Evolutionary conservation across 2,329 filamentous ascomycete species (phyloP), one percentile per base, ranked within the genome.

Genomic region (Allantophomopsis lycopodina): DNA sequence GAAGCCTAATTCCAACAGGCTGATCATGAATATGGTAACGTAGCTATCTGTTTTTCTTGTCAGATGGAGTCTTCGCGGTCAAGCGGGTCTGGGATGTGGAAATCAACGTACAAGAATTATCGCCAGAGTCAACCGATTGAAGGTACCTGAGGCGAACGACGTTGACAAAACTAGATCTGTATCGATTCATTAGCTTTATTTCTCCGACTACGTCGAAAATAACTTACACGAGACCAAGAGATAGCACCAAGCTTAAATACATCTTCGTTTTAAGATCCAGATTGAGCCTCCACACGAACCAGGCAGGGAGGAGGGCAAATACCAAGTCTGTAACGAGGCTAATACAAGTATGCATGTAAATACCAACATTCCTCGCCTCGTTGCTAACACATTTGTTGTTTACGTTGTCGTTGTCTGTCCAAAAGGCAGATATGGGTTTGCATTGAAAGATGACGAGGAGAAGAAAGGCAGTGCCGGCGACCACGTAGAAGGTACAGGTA

Each of bases 371-470:
- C 11, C 28, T 16, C n/a, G 18, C 15, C n/a, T 28, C n/a, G 2
- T 4, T 3, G 12, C 12, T 18, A 10, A 35, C n/a, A 30, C 38
- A 40, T 6, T 12, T 5, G 8, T 28, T 5, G 5, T 3, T 15
- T 8, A 12, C n/a, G 11, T 30, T 20, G 2, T 28, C 23, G 18
- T 10, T 14, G 20, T 40, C 18, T 7, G 35, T 32, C 40, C 40
- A 42, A 32, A 38, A 38, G 8, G 32, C 13, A 20, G 15, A 16
- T 15, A 42, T 32, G 6, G 40, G 40, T n/a, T 13, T 7, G 36
- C 40, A 42, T 16, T 38, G 36, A 20, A 42, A 42, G 21, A 39
- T 32, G 8, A 31, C 17, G 30, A 31, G 18, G 23, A 38, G 32
- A 15, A 31, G 12, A 8, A 31, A 38, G 13, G 14, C 16, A 32